A percentile compares a stretch with the other conserved stretches of the same genome.
Evolutionary conservation across 1,284 basidiomycete species (phyloP).

Genomic region (Mycosarcoma maydis): DNA sequence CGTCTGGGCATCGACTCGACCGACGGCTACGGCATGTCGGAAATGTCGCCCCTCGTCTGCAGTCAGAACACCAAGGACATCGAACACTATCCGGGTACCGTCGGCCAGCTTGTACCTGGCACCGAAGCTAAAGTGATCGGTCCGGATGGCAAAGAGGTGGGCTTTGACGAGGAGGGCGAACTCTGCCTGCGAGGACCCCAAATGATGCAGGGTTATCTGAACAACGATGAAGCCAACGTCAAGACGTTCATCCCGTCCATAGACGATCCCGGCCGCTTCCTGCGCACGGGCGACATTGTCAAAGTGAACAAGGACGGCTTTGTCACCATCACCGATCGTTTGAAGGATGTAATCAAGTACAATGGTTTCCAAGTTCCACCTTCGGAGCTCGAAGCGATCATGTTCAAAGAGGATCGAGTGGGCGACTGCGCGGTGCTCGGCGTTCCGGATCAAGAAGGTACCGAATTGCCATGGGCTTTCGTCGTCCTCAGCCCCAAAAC

Average conservation of each 20-base stretch:
- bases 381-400: slow-evolving; percentile 59
- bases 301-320: slow-evolving; percentile 56
- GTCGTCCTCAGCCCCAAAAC: slow-evolving; percentile 40
- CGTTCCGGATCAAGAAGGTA: slow-evolving; percentile 36
- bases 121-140: slow-evolving; percentile 59
- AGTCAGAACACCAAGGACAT: slow-evolving; percentile 58
- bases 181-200: slow-evolving; percentile 62
- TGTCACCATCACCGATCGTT: slow-evolving; percentile 59
- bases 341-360: slow-evolving; percentile 66
- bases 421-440: slow-evolving; percentile 57
- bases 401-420: slow-evolving; percentile 49
- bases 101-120: slow-evolving; percentile 58
- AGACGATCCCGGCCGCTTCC: slow-evolving; percentile 41
- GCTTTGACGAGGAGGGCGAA: slow-evolving; percentile 57
- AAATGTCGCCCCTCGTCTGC: slow-evolving; percentile 64
- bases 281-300: slow-evolving; percentile 63
- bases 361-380: slow-evolving; percentile 66
- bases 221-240: slow-evolving; percentile 60
- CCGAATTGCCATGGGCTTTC: slow-evolving; percentile 58
- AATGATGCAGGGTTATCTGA: slow-evolving; percentile 65
- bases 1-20: slow-evolving; percentile 56
- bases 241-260: slow-evolving; percentile 43
- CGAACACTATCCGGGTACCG: slow-evolving; percentile 41
- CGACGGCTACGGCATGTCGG: slow-evolving; percentile 65
- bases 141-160: slow-evolving; percentile 45